Base-by-base conservation (phyloP, 768 basidiomycete genomes). In the Agrocybe chaxingu region DNA sequence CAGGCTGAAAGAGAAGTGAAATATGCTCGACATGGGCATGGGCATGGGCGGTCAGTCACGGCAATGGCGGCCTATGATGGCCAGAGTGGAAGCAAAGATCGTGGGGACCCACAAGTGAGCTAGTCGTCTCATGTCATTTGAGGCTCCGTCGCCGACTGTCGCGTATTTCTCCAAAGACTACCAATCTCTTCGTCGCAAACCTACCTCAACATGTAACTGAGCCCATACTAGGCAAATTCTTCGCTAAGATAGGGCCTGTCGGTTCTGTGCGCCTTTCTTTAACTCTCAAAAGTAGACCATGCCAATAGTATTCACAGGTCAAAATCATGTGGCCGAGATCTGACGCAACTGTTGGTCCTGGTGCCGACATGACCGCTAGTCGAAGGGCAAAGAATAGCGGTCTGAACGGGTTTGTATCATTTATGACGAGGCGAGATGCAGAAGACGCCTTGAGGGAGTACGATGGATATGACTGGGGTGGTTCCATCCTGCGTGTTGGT, bases 301-400 rank as follows among this genome's bases (percentile, higher is more conserved):
- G 29, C 53, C n/a, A n/a, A 24, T 38, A 11, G 48, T 8, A 33
- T 9, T 19, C 52, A 2, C 48, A 93, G 91, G 90, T 94, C 39
- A 93, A 96, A 75, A 85, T 98, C 57, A 98, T 98, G 95, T 98
- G 94, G 94, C 96, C 95, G n/a, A 84, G 96, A 36, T 80, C 84
- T 8, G 92, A 95, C 62, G 77, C 70, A 12, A 75, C 78, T 2
- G 55, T 68, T 5, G 85, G 87, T 30, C 84, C 87, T 42, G 90
- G 86, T 2, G 79, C 82, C 18, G 86, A 90, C 40, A 88, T 92
- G 79, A 87, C 86, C 18, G 68, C 79, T 7, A 78, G 84, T 11
- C 78, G 93, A 38, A 77, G 85, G 42, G 76, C 71, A 43, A 89
- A 89, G 67, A 85, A 78, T 59, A 62, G 84, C 9, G 91, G 92